These are phyloP conservation scores for Azolla pinnata DNA, from an alignment of 75 land plant genomes.

Conservation along the genomic window DNA sequence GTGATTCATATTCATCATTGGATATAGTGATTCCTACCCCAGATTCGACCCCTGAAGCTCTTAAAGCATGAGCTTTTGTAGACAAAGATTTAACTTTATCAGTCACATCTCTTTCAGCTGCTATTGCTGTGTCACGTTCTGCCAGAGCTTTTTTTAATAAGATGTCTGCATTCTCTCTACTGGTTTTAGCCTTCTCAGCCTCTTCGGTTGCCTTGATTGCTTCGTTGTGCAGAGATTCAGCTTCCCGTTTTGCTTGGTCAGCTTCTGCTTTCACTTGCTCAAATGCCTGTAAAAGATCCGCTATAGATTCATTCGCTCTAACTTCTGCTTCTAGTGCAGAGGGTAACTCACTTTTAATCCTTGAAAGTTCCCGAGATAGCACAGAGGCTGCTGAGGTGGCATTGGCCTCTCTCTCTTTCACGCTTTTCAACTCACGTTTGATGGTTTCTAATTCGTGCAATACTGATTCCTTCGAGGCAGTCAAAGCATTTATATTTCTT, in stretches of 20 bases:
- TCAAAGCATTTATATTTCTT: slow-evolving; percentile 42
- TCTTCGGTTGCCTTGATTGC: slow-evolving; percentile 43
- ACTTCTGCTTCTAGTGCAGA: slow-evolving; percentile 41
- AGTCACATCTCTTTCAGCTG: slow-evolving; percentile 45
- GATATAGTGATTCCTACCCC: slow-evolving; percentile 36
- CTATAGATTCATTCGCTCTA: slow-evolving; percentile 40
- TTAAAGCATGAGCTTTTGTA: slow-evolving; percentile 36
- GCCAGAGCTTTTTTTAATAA: slow-evolving; percentile 33
- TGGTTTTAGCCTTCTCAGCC: slow-evolving; percentile 34
- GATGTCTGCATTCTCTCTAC: slow-evolving; percentile 40
- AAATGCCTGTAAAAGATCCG: slow-evolving; percentile 47
- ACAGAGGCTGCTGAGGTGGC: slow-evolving; percentile 47
- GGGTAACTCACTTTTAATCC: slow-evolving; percentile 45
- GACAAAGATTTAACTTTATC: slow-evolving; percentile 36
- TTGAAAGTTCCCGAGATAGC: slow-evolving; percentile 48
- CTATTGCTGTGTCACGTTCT: slow-evolving; percentile 65
- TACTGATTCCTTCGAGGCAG: slow-evolving; percentile 33
- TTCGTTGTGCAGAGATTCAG: slow-evolving; percentile 40
- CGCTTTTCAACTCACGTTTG: slow-evolving; percentile 42
- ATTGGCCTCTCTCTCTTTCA: slow-evolving; percentile 54
- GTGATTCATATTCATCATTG: slow-evolving; percentile 47
- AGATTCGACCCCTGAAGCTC: slow-evolving; percentile 13
- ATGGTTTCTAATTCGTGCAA: slow-evolving; percentile 45
- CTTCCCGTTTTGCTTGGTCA: slow-evolving; percentile 42
- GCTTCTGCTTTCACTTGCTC: slow-evolving; percentile 54